Conservation (phyloP, 2,329 filamentous ascomycete genomes). For the Trichophyton rubrum region DNA sequence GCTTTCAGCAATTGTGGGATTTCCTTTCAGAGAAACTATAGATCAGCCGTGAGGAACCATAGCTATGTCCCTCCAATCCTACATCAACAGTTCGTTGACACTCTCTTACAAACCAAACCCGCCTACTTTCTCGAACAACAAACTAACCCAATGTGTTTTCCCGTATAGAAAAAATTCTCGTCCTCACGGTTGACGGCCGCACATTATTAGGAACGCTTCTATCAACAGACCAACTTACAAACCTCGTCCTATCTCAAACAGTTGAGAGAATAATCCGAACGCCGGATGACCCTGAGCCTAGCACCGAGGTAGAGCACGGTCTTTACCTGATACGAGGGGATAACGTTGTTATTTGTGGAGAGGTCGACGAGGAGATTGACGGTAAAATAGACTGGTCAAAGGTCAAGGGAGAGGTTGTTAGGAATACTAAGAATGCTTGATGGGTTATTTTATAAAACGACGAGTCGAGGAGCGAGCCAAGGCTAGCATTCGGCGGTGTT, state of each 20-base stretch:
- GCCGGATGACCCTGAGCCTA: constrained; percentile 68
- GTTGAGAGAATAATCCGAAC: constrained; percentile 83
- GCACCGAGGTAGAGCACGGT: constrained; percentile 68
- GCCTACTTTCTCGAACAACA: too few species aligned
- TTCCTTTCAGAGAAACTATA: background rate
- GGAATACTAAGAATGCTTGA: constrained; percentile 64
- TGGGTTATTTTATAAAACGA: background rate
- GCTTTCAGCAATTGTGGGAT: background rate
- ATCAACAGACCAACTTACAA: constrained; percentile 82
- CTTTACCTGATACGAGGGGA: constrained; percentile 88
- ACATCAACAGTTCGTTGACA: constrained; percentile 37
- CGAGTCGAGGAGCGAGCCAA: background rate
- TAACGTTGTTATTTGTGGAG: constrained; percentile 79
- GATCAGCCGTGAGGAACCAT: background rate
- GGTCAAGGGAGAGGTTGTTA: constrained; percentile 73
- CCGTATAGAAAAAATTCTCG: constrained; percentile 67
- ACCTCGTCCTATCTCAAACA: constrained; percentile 73
- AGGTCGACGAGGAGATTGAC: constrained; percentile 83
- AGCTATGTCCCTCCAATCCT: constrained; percentile 41
- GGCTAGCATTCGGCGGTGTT: too few species aligned
- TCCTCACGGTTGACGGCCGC: constrained; percentile 84
- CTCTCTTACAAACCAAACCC: background rate
- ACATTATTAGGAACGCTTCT: constrained; percentile 72
- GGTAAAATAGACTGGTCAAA: constrained; percentile 83
- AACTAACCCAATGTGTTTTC: background rate